These are phyloP conservation scores for Coelastrella sp. DNA, from an alignment of 139 green algal species.

Conservation along the genomic window DNA sequence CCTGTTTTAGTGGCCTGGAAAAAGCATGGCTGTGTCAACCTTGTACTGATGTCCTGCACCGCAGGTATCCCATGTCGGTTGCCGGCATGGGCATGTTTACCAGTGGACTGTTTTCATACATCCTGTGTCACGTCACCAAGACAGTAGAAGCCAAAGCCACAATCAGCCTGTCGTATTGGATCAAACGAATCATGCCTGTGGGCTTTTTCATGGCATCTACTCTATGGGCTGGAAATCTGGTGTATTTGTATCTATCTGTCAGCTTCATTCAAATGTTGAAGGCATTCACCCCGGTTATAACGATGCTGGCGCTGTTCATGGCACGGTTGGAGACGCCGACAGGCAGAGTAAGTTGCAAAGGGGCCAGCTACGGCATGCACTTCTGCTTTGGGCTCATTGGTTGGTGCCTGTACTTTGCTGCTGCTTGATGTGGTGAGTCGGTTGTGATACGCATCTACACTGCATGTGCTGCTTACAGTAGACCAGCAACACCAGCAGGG, in stretches of 20 bases:
- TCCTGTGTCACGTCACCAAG: constrained; percentile 67
- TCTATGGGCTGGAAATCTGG: constrained; percentile 94
- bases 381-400: not conserved
- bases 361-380: not conserved
- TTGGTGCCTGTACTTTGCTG: too few relatives aligned
- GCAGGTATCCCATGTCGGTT: constrained; percentile 47
- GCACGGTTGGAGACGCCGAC: constrained; percentile 81
- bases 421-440: too few relatives aligned
- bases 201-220: constrained; percentile 90
- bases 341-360: not conserved
- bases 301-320: constrained; percentile 88
- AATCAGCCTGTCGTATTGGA: constrained; percentile 52
- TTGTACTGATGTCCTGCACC: not conserved
- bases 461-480: too few relatives aligned
- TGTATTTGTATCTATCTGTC: constrained; percentile 97
- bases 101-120: constrained; percentile 67
- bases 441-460: too few relatives aligned
- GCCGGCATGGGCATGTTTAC: constrained; percentile 79
- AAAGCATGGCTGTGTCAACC: too few relatives aligned
- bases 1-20: too few relatives aligned
- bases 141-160: constrained; percentile 74
- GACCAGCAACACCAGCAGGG: too few relatives aligned
- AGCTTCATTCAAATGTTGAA: constrained; percentile 93
- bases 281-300: constrained; percentile 92
- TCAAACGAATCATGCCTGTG: constrained; percentile 86